phyloP scores from a whole-genome alignment of 208 protist species.

The Acanthamoeba castellanii region DNA sequence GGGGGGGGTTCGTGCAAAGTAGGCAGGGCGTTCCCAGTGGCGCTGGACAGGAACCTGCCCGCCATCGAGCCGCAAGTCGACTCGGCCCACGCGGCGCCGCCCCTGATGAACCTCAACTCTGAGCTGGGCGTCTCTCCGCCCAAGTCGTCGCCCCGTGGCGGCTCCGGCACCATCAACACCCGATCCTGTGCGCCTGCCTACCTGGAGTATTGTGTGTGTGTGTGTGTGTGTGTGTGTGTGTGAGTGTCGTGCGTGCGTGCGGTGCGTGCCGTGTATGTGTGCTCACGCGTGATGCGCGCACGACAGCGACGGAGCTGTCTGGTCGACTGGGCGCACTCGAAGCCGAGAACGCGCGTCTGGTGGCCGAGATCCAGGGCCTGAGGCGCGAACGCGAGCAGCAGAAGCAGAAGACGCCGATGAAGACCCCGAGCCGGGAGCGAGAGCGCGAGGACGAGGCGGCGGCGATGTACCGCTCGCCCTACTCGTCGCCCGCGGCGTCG shows the following conservation, averaged over 20 bases:
- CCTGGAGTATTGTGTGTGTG: too few relatives aligned
- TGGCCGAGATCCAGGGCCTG: background rate
- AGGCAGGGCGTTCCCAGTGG: background rate
- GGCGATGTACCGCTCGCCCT: background rate
- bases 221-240: too few relatives aligned
- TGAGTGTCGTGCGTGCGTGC: too few relatives aligned
- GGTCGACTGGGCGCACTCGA: background rate
- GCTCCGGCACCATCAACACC: background rate
- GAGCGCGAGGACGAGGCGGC: background rate
- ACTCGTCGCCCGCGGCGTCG: background rate
- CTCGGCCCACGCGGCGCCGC: background rate
- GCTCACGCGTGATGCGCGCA: background rate
- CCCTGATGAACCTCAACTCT: background rate
- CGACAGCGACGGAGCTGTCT: background rate
- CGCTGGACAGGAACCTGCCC: constrained; percentile 28
- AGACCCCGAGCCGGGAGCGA: background rate
- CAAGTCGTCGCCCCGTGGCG: background rate
- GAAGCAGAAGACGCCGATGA: background rate
- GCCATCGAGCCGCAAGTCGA: constrained; percentile 5
- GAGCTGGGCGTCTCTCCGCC: background rate
- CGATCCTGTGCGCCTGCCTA: background rate
- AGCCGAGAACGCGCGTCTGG: background rate
- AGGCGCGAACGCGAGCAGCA: background rate
- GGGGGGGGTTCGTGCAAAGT: too few relatives aligned
- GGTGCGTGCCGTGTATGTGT: too few relatives aligned